A percentile compares a stretch with the other conserved stretches of the same genome.
Evolutionary conservation across 2,329 filamentous ascomycete species (phyloP).

Genomic region (Venturiaceae sp.): DNA sequence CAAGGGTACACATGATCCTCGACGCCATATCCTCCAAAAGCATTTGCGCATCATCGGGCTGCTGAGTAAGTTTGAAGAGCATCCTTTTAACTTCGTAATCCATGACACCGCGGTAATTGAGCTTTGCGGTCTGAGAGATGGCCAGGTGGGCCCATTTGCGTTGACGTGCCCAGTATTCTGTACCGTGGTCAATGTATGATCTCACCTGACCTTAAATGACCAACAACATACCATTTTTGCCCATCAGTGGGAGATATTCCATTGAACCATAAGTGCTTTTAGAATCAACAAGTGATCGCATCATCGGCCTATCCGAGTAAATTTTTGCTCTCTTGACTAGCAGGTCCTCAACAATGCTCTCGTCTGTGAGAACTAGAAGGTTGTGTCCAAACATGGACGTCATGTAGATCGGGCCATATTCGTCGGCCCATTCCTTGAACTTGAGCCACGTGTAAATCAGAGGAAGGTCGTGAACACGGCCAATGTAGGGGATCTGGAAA

Average conservation of each 20-base stretch:
- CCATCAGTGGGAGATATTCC: slow-evolving; percentile 48
- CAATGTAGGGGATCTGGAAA: slow-evolving; percentile 24
- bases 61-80: slow-evolving; percentile 37
- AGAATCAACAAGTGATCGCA: slow-evolving; percentile 43
- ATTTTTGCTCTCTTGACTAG: slow-evolving; percentile 29
- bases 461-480: slow-evolving; percentile 36
- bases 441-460: slow-evolving; percentile 38
- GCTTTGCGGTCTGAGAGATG: slow-evolving; percentile 35
- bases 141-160: slow-evolving; percentile 43
- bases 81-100: slow-evolving; percentile 45
- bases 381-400: slow-evolving; percentile 32
- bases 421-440: slow-evolving; percentile 28
- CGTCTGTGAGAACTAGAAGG: slow-evolving; percentile 27
- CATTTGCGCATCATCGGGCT: slow-evolving; percentile 41
- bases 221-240: slow-evolving; percentile 38
- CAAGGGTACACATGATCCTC: slow-evolving; percentile 44
- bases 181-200: neutral
- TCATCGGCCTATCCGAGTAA: slow-evolving; percentile 30
- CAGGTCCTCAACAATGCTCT: slow-evolving; percentile 33
- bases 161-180: slow-evolving; percentile 46
- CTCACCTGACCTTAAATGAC: neutral
- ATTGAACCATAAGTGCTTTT: slow-evolving; percentile 46
- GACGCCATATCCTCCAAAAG: slow-evolving; percentile 47
- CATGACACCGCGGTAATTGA: slow-evolving; percentile 36
- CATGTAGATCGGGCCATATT: slow-evolving; percentile 30